A percentile compares a stretch with the other conserved stretches of the same genome.
Evolutionary conservation across 1,284 basidiomycete genomes (phyloP).

Genomic region (Gastroboletus turbinatus): DNA sequence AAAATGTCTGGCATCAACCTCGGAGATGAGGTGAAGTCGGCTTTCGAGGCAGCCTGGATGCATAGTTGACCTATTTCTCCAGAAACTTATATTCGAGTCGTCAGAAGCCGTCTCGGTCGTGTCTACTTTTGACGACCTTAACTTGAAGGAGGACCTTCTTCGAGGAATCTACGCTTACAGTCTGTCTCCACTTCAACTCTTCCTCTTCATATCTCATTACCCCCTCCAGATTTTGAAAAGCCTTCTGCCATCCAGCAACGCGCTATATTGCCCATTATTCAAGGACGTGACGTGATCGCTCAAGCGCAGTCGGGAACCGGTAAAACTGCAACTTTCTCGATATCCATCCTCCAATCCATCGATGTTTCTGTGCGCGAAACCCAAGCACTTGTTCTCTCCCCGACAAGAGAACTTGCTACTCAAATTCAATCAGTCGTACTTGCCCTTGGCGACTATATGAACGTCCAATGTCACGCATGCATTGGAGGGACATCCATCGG

Average conservation of each 20-base stretch:
- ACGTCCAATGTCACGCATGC: constrained; percentile 98
- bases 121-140: constrained; percentile 89
- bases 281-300: constrained; percentile 95
- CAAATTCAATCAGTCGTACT: constrained; percentile 99
- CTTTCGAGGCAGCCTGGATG: not conserved
- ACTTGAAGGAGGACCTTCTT: constrained; percentile 92
- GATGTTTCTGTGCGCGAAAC: constrained; percentile 95
- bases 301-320: constrained; percentile 99
- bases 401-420: constrained; percentile 93
- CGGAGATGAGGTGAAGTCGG: constrained; percentile 63
- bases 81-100: constrained; percentile 97
- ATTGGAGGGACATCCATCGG: constrained; percentile 98
- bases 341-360: constrained; percentile 93
- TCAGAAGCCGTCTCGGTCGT: constrained; percentile 91
- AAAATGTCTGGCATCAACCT: constrained; percentile 79
- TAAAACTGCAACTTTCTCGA: constrained; percentile 99
- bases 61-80: constrained; percentile 4
- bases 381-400: constrained; percentile 93
- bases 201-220: constrained; percentile 1
- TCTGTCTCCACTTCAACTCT: constrained; percentile 42
- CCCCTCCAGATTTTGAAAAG: constrained; percentile 89
- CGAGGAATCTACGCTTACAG: constrained; percentile 99
- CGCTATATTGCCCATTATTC: constrained; percentile 93
- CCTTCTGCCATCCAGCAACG: constrained; percentile 99
- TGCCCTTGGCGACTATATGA: constrained; percentile 98